These are phyloP conservation scores for Kickxella alabastrina DNA, from an alignment of 192 early-diverging fungal genomes.

Conservation along the genomic window DNA sequence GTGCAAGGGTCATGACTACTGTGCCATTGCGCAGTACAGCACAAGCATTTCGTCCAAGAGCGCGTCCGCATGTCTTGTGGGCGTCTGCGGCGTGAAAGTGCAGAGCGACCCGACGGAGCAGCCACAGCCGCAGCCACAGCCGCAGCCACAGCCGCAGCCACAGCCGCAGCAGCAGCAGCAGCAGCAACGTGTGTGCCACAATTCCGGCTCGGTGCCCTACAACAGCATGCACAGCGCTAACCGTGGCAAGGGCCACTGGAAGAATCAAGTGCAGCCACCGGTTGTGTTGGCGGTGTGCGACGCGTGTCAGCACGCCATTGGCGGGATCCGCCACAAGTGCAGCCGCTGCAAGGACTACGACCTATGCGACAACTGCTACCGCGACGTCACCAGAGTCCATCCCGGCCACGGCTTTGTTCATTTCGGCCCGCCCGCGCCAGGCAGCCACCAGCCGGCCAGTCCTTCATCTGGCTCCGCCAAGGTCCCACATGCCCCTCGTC, in stretches of 20 bases:
- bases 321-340: constrained; percentile 60
- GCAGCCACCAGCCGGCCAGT: not conserved
- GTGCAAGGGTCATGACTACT: constrained; percentile 55
- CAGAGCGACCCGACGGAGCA: too few species aligned
- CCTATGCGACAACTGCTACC: constrained; percentile 56
- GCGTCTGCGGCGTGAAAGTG: too few species aligned
- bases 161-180: not conserved
- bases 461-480: not conserved
- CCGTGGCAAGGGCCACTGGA: constrained; percentile 1
- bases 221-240: not conserved
- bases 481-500: not conserved
- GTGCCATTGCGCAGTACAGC: constrained; percentile 8
- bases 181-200: too few species aligned
- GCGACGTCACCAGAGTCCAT: constrained; percentile 20
- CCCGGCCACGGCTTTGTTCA: constrained; percentile 47
- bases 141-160: not conserved
- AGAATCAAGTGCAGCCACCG: not conserved
- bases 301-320: constrained; percentile 53
- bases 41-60: not conserved
- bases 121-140: not conserved
- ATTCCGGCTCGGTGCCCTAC: not conserved
- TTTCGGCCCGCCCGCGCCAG: constrained; percentile 19
- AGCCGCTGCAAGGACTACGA: constrained; percentile 50
- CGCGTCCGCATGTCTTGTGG: too few species aligned
- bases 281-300: constrained; percentile 47